These are phyloP conservation scores for Pythium sukuiense DNA, from an alignment of 352 stramenopile species.

Conservation along the genomic window DNA sequence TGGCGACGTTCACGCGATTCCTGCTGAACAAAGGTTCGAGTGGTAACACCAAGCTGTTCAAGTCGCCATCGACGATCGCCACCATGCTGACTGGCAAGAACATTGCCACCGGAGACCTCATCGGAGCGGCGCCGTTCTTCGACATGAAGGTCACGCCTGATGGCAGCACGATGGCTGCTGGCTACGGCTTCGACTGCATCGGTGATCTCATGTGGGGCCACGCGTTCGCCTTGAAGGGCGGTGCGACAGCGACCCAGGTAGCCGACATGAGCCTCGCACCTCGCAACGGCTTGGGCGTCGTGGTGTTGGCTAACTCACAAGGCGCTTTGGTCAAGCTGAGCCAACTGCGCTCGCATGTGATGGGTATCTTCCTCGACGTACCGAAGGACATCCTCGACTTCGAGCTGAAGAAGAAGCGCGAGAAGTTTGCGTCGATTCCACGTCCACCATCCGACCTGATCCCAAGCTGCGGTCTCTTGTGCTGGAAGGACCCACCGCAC, in stretches of 20 bases:
- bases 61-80: constrained; percentile 32
- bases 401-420: constrained; percentile 34
- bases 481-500: constrained; percentile 40
- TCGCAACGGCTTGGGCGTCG: constrained; percentile 40
- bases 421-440: constrained; percentile 19
- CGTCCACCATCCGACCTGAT: constrained; percentile 29
- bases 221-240: constrained; percentile 63
- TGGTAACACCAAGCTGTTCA: constrained; percentile 44
- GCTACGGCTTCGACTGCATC: constrained; percentile 64
- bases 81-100: constrained; percentile 68
- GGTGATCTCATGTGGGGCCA: constrained; percentile 52
- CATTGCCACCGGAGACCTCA: constrained; percentile 30
- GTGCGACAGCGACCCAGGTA: constrained; percentile 47
- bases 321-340: constrained; percentile 25
- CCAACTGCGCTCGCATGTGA: constrained; percentile 60
- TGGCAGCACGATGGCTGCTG: constrained; percentile 49
- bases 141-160: constrained; percentile 47
- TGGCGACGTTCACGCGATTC: constrained; percentile 49
- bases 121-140: constrained; percentile 30
- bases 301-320: constrained; percentile 58
- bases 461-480: constrained; percentile 38
- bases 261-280: constrained; percentile 50
- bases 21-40: constrained; percentile 64
- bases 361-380: constrained; percentile 65
- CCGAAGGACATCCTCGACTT: constrained; percentile 50